phyloP scores from a whole-genome alignment of 192 early-diverging fungal genomes.

The Backusella mclennaniae region DNA sequence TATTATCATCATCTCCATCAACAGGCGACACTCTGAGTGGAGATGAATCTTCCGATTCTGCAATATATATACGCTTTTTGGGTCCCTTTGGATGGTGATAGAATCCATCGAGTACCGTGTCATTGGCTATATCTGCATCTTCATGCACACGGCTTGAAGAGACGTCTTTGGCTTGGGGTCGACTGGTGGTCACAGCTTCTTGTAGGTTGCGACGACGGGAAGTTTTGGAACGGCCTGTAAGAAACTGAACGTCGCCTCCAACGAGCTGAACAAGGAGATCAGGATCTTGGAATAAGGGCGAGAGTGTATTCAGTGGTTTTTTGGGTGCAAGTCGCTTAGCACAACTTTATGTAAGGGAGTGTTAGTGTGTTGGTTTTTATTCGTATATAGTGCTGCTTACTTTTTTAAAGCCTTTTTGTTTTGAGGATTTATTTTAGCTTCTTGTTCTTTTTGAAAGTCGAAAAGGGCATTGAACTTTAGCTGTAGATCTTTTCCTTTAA shows the following conservation, averaged over 20 bases:
- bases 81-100: background rate
- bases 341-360: background rate
- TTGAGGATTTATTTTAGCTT: background rate
- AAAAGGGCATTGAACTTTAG: background rate
- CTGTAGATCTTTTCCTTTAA: background rate
- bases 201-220: background rate
- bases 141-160: background rate
- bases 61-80: background rate
- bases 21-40: background rate
- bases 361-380: background rate
- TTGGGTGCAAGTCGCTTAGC: background rate
- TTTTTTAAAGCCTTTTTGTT: background rate
- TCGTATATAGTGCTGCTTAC: background rate
- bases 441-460: background rate
- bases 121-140: background rate
- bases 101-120: background rate
- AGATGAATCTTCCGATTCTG: background rate
- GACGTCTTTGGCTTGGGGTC: slow-evolving; percentile 8
- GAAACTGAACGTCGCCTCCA: background rate
- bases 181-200: background rate
- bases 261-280: background rate
- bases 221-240: background rate
- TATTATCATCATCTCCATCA: background rate
- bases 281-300: slow-evolving; percentile 6
- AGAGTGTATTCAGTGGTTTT: background rate